Evolutionary conservation across 768 basidiomycete genomes (phyloP), one percentile per base, ranked within the genome.

Genomic region (Infundibulicybe gibba): DNA sequence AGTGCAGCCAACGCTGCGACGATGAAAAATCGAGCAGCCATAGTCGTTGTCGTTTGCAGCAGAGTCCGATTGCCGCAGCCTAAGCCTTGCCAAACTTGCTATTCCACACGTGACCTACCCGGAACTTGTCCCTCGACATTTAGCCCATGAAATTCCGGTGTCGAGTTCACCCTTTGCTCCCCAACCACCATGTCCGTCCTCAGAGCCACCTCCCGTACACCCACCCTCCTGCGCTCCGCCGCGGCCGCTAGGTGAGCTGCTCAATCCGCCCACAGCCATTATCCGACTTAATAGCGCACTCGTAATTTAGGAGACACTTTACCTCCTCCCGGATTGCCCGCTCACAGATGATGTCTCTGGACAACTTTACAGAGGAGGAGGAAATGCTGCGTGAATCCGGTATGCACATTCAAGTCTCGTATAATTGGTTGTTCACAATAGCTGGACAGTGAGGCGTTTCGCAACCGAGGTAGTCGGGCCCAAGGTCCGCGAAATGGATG

Each of bases 401-500:
- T 94, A 55, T 38, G 79, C 66, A 5, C 15, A 13, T 43, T 25
- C 13, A 11, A 25, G 33, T 6, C n/a, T 33, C 32, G 37, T 9
- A 6, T 43, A 21, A 14, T 30, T 14, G 32, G 12, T 15, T 25
- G 4, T 45, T 47, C 47, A 49, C 37, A n/a, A 51, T 47, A 40
- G 25, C n/a, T 21, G 32, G 20, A 8, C 59, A 92, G 95, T 97
- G 17, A 76, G 76, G 57, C 86, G 90, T 20, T 98, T 97, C 57
- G 91, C 94, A 0, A 74, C 78, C 43, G 94, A 98, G 43, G 85
- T 95, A 21, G 81, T 99, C 15, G 89, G 70, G 3, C 97, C 97
- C 41, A 90, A 85, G 64, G 94, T 97, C 48, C 79, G 84, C 16
- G 93, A 94, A 64, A 99, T 99, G 97, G 97, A 99, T 60, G 97